These are phyloP conservation scores for Hylodesmum podocarpum DNA, from an alignment of 306 rosid genomes.

Conservation along the genomic window DNA sequence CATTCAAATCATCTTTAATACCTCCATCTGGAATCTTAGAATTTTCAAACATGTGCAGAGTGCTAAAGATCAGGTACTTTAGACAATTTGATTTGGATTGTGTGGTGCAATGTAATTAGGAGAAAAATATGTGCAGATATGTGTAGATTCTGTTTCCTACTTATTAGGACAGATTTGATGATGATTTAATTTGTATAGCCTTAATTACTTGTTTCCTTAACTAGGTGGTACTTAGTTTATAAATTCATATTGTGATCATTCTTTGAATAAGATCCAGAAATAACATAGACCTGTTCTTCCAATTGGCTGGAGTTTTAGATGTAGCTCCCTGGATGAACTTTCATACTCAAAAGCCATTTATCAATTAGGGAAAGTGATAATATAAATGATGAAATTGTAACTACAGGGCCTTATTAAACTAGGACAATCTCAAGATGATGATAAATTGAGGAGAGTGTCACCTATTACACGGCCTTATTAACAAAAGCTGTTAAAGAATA, in stretches of 20 bases:
- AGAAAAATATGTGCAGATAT: too few species aligned
- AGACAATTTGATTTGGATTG: neutral
- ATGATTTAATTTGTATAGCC: too few species aligned
- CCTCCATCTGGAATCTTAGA: constrained; percentile 72
- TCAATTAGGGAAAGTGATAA: neutral
- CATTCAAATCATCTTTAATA: constrained; percentile 64
- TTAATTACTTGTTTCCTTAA: too few species aligned
- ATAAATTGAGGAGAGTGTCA: constrained; percentile 65
- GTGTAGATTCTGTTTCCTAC: too few species aligned
- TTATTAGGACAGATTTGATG: too few species aligned
- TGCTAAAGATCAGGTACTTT: constrained; percentile 83
- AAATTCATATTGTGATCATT: too few species aligned
- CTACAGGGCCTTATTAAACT: constrained; percentile 82
- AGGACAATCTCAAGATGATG: constrained; percentile 72
- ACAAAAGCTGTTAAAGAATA: constrained; percentile 14
- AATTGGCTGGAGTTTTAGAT: constrained; percentile 17
- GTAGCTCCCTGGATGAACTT: neutral
- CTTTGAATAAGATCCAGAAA: too few species aligned
- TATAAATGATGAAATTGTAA: constrained; percentile 13
- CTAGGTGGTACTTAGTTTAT: too few species aligned
- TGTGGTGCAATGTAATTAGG: too few species aligned
- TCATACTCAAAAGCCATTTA: neutral
- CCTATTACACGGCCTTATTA: constrained; percentile 34
- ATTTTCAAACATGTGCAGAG: constrained; percentile 78
- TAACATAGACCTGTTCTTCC: too few species aligned